Evolutionary conservation across 2,329 filamentous ascomycete genomes (phyloP), one percentile per base, ranked within the genome.

Genomic region (Ophiocordyceps camponoti-floridani): DNA sequence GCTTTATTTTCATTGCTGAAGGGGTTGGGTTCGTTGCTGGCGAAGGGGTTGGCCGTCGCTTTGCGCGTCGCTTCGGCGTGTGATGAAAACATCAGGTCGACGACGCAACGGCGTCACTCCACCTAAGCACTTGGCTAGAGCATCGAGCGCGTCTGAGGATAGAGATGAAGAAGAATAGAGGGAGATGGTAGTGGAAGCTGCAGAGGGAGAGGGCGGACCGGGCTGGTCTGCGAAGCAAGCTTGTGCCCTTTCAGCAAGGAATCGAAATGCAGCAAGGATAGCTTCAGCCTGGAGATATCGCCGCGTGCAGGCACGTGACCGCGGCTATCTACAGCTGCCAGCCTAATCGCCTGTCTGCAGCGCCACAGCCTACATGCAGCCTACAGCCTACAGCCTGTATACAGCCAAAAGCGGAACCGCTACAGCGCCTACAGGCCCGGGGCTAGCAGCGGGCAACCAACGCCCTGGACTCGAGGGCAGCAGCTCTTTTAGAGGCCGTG

Each of bases 101-200:
- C 58, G 60, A 60, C 61, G 62, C 62, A 62, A 62, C 60, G 48
- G 49, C 52, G 61, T 63, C 59, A 61, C 62, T 59, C 58, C 61
- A 63, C 55, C 59, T 52, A 52, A 46, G 48, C 45, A 50, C 48
- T 54, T 43, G 49, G 54, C 54, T 55, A 54, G 53, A 50, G 53
- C 61, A 64, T 64, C 54, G 16, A 38, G 35, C 8, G 8, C 18
- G 8, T 16, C 9, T 4, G 2, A 5, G 10, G 5, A 11, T 38
- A 9, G 16, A 18, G 4, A 38, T 10, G 9, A 16, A 10, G 7
- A 18, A n/a, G 16, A 38, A 16, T n/a, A 38, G n/a, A 8, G n/a
- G n/a, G n/a, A n/a, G n/a, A 38, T 10, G n/a, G 18, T 4, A 18
- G 35, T 11, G 35, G 4, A 8, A 19, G 27, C 19, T 19, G 40